Evolutionary conservation across 208 protist genomes (phyloP).

Genomic region (Trypanosoma avium): DNA sequence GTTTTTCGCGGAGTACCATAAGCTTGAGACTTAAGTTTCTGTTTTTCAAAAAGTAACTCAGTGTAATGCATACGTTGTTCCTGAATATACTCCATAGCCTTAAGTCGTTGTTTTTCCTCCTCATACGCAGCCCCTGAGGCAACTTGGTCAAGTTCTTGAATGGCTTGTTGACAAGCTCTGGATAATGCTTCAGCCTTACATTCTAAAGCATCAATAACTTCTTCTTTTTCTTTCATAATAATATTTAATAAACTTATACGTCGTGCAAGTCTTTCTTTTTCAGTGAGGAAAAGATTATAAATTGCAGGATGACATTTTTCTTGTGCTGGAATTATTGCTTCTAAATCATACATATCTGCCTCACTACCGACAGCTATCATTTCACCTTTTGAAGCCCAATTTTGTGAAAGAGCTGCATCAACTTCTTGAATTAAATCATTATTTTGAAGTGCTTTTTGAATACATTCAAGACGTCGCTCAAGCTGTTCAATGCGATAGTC

Average conservation of each 20-base stretch:
- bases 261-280: conserved; percentile 69
- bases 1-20: conserved; percentile 5
- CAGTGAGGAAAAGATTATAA: conserved; percentile 78
- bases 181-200: conserved; percentile 55
- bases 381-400: conserved; percentile 53
- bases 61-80: conserved; percentile 69
- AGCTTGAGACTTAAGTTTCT: conserved; percentile 32
- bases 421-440: conserved; percentile 64
- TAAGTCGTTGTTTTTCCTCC: conserved; percentile 67
- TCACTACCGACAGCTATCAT: conserved; percentile 33
- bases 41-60: conserved; percentile 43
- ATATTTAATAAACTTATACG: conserved; percentile 73
- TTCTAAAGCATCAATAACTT: conserved; percentile 60
- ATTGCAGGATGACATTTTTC: conserved; percentile 84
- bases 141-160: conserved; percentile 74
- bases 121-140: conserved; percentile 58
- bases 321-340: conserved; percentile 79
- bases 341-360: conserved; percentile 75
- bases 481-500: conserved; percentile 82
- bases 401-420: conserved; percentile 49
- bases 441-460: conserved; percentile 58
- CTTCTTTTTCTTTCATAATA: conserved; percentile 72
- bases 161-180: conserved; percentile 57
- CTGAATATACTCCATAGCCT: conserved; percentile 69
- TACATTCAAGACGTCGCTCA: conserved; percentile 59